A percentile compares a stretch with the other conserved stretches of the same genome.
Conservation (phyloP, 2,329 filamentous ascomycete genomes). For the Aspergillus ochraceus region DNA sequence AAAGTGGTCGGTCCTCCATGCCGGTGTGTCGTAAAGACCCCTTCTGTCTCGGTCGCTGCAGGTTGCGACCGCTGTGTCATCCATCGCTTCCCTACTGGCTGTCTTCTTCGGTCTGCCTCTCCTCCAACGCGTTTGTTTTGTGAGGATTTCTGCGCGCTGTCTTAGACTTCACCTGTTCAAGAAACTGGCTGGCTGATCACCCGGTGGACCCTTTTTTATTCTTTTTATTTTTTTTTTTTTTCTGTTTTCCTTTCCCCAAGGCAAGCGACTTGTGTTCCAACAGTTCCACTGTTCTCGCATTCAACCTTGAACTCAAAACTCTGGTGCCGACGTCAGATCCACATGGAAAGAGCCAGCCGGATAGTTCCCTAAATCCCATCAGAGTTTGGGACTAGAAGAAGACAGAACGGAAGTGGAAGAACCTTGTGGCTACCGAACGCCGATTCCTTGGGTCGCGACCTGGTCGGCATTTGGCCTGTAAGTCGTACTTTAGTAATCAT, state of each 20-base stretch:
- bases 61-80: neutral
- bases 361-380: slow-evolving; percentile 3
- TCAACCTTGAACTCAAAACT: neutral
- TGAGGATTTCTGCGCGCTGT: neutral
- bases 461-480: neutral
- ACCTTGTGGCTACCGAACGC: neutral
- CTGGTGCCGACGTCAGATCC: slow-evolving; percentile 27
- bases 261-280: too few relatives aligned
- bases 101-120: neutral
- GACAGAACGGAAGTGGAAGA: neutral
- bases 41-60: neutral
- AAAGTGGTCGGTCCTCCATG: neutral
- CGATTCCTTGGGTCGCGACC: too few relatives aligned
- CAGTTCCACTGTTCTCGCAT: too few relatives aligned
- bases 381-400: slow-evolving; percentile 7
- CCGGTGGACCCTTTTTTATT: neutral
- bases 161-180: neutral
- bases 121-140: neutral
- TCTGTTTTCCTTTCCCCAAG: neutral
- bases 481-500: neutral
- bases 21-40: neutral
- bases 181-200: neutral
- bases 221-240: too few relatives aligned
- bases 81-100: neutral
- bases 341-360: slow-evolving; percentile 21